Percentiles rank a stretch among this genome's conserved stretches.
These are phyloP conservation scores for Medicago ruthenica DNA, from an alignment of 306 rosid species.

Conservation along the genomic window DNA sequence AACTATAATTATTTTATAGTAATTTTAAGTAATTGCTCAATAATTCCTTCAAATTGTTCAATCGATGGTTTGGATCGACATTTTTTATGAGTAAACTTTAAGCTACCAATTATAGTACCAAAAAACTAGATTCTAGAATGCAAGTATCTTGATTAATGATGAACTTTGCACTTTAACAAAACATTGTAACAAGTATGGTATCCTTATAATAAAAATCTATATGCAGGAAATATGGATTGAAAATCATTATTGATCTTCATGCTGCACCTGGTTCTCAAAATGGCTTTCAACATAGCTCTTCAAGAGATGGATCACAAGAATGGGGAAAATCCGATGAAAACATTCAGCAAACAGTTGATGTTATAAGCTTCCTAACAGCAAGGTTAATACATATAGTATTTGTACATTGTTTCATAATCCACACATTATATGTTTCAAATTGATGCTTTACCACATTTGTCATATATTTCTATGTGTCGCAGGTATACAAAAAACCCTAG, in stretches of 20 bases:
- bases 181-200: no score
- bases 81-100: no score
- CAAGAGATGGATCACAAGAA: slow-evolving; percentile 74
- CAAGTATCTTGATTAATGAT: background rate
- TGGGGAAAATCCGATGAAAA: slow-evolving; percentile 71
- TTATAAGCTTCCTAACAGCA: slow-evolving; percentile 70
- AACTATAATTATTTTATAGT: background rate
- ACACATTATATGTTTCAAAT: background rate
- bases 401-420: background rate
- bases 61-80: no score
- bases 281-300: slow-evolving; percentile 63
- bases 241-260: slow-evolving; percentile 77
- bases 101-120: no score
- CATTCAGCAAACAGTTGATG: slow-evolving; percentile 66
- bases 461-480: background rate
- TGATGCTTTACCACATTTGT: no score
- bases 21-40: no score
- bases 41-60: no score
- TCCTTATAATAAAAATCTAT: background rate
- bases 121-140: background rate
- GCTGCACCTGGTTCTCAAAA: slow-evolving; percentile 88
- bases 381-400: slow-evolving; percentile 53
- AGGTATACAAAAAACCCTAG: slow-evolving; percentile 65
- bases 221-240: slow-evolving; percentile 69
- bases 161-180: background rate